Evolutionary conservation across 257 asterid genomes (phyloP), one percentile per base, ranked within the genome.

Genomic region (Przewalskia tangutica): DNA sequence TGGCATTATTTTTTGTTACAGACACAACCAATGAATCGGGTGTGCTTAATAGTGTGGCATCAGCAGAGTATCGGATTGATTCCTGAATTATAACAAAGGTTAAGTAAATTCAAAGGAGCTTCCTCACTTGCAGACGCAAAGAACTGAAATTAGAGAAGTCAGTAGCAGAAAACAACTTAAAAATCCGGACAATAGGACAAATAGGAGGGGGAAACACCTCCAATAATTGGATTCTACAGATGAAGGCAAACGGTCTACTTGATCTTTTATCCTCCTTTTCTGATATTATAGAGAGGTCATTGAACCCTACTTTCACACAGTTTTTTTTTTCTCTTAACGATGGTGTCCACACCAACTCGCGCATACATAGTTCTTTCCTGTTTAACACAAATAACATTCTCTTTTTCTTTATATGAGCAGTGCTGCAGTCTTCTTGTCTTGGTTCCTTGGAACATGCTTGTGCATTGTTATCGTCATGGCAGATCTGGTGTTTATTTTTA

Each of bases 61-160:
- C 99, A 81, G 99, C 92, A 77, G 99, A 94, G 87, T 92, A 91
- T 84, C 99, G 86, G 56, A 95, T 91, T 60, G 99, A 95, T 81
- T 94, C 99, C 98, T 95, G 93, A 83, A 82, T 78, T 18, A 81
- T 82, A 83, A 77, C 18, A 87, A 88, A 80, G 59, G 46, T 76
- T 60, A 44, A 50, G 46, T 75, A 5, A 14, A 75, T 7, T 13
- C 46, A 50, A 27, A 75, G 20, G 73, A 13, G 79, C 84, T 83
- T 85, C 76, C 79, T 81, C 86, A 85, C 82, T 80, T 78, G 81
- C n/a, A 50, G 38, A 81, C 32, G 14, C 40, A 64, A 10, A 10
- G 32, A 48, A 71, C 59, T 46, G 44, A 7, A 46, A 73, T 81
- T 46, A n/a, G 9, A 6, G 56, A 67, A 18, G 17, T 70, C 78